Base-by-base conservation (phyloP, 2,329 filamentous ascomycete species). In the Ciborinia camelliae region DNA sequence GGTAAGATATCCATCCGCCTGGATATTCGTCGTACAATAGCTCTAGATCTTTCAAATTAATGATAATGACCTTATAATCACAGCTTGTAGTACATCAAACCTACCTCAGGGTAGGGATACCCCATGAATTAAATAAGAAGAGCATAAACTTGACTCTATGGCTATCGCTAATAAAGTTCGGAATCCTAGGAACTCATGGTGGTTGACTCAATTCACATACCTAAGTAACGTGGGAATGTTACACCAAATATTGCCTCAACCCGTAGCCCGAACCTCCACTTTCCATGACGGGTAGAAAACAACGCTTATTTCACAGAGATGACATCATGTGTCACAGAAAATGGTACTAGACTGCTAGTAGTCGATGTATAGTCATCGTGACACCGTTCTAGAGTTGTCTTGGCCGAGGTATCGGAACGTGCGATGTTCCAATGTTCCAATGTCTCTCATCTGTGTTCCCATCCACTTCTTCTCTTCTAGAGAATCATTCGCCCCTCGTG, bases 1-100 rank as follows among this genome's bases (percentile, higher is more conserved):
- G 53, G 53, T n/a, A 57, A 57, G 39, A 55, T 43, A 14, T 9
- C 37, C 26, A 57, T 57, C 53, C 37, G 53, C 53, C 20, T 43
- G 37, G 10, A 6, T 43, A 30, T 30, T n/a, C 18, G n/a, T 30
- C 8, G 53, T 45, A 57, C 53, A 18, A 43, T 30, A 43, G 53
- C 37, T 18, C 18, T 45, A 30, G 37, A 26, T 45, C 20, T 23
- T 30, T 20, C 18, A 41, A 57, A 43, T 57, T 43, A 30, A 41
- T 30, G 26, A 5, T 43, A 57, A 57, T 57, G 37, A 15, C 37
- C 39, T 43, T 28, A 30, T 28, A 45, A 18, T 43, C 37, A 57
- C 18, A 43, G 32, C 37, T 57, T 20, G 39, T 57, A 41, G 15
- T 20, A 45, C 26, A 43, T 20, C 26, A 32, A 43, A 52, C 28